Evolutionary conservation across 139 green algal species (phyloP), one percentile per base, ranked within the genome.

Genomic region (Zygnema cylindricum): DNA sequence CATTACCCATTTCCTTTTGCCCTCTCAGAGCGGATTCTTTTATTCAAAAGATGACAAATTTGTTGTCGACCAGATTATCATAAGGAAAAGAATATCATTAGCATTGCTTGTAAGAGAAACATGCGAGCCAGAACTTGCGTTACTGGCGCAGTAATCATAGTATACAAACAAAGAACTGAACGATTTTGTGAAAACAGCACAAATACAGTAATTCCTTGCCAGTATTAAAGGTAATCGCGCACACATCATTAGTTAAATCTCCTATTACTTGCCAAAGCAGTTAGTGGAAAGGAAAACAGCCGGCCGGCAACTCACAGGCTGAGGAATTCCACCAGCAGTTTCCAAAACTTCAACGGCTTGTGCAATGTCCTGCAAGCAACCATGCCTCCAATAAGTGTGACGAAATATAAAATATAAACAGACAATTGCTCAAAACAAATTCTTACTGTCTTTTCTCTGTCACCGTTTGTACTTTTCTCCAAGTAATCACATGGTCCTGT

Each of bases 321-420:
- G 30, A 21, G 40, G 16, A 36, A 87, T 33, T 33, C 81, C 81
- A 32, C 81, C 81, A 36, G 82, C 81, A 1, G 73, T 7, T 43
- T 87, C 81, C 38, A 87, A 69, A 2, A 87, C 36, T 25, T 23
- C 35, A 3, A 87, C 81, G 16, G 30, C 30, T 2, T 81, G 35
- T 2, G 35, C 36, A 22, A 87, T 16, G 2, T 82, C 81, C 81
- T 87, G 81, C 2, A 87, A 3, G 21, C n/a, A n/a, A n/a, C n/a
- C n/a, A n/a, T n/a, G n/a, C n/a, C n/a, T n/a, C n/a, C n/a, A n/a
- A n/a, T n/a, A n/a, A n/a, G n/a, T n/a, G n/a, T n/a, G n/a, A n/a
- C n/a, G n/a, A n/a, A n/a, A n/a, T n/a, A n/a, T n/a, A n/a, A n/a
- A n/a, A n/a, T n/a, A n/a, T n/a, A n/a, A n/a, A n/a, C n/a, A n/a